Evolutionary conservation across 2,329 filamentous ascomycete genomes (phyloP).

Genomic region (Aspergillus hiratsukae): DNA sequence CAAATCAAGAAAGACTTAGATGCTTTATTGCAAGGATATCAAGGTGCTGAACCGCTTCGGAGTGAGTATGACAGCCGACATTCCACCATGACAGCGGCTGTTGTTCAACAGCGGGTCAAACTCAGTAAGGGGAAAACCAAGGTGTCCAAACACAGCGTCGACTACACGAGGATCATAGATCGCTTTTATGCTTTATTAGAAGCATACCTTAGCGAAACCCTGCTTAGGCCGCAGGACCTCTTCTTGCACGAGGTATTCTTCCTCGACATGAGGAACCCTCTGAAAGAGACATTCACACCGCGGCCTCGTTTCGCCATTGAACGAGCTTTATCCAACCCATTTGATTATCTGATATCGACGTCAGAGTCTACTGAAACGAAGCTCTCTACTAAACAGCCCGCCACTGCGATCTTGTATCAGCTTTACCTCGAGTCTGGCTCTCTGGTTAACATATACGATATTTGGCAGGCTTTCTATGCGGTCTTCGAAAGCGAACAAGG

Average conservation of each 20-base stretch:
- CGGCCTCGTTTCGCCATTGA: constrained; percentile 56
- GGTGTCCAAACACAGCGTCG: constrained; percentile 50
- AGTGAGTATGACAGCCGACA: constrained; percentile 70
- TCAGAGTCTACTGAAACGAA: constrained; percentile 28
- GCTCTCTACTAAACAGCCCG: constrained; percentile 51
- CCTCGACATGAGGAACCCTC: constrained; percentile 54
- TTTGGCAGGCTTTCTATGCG: constrained; percentile 58
- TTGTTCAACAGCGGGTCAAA: constrained; percentile 57
- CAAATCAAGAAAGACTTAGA: constrained; percentile 46
- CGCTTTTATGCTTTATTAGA: constrained; percentile 44
- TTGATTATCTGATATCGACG: constrained; percentile 57
- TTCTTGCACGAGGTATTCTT: constrained; percentile 55
- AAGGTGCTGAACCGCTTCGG: constrained; percentile 53
- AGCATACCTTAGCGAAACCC: constrained; percentile 40
- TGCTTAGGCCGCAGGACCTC: constrained; percentile 48
- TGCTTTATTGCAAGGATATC: constrained; percentile 44
- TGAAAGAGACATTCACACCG: constrained; percentile 55
- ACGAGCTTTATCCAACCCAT: constrained; percentile 54
- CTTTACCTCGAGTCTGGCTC: constrained; percentile 60
- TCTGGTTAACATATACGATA: constrained; percentile 57
- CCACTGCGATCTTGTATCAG: constrained; percentile 58
- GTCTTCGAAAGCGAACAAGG: constrained; percentile 42
- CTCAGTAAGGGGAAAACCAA: constrained; percentile 54
- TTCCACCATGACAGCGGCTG: constrained; percentile 52
- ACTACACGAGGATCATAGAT: constrained; percentile 52